These are phyloP conservation scores for Moringa oleifera DNA, from an alignment of 345 rosid species.

Conservation along the genomic window DNA sequence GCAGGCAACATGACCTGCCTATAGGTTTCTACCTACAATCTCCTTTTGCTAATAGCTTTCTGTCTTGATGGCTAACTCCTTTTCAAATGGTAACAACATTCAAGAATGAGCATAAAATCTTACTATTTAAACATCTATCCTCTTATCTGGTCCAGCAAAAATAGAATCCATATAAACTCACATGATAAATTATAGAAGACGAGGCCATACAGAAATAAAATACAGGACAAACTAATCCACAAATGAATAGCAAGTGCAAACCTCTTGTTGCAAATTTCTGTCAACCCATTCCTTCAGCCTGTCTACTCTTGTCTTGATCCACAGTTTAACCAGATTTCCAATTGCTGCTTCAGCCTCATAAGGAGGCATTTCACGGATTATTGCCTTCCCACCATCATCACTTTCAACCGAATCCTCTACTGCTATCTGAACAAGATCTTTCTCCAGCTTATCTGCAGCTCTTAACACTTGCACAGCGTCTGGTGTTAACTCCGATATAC, in stretches of 20 bases:
- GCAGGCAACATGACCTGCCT: background rate
- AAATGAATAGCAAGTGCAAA: slow-evolving; percentile 15
- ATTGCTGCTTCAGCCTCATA: slow-evolving; percentile 82
- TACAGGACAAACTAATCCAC: background rate
- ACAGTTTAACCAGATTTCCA: slow-evolving; percentile 62
- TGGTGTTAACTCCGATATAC: slow-evolving; percentile 77
- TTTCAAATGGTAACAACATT: background rate
- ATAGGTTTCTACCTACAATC: no score
- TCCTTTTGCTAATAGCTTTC: no score
- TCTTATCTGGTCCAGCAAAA: no score
- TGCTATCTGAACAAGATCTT: slow-evolving; percentile 97
- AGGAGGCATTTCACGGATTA: slow-evolving; percentile 97
- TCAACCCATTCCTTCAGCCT: slow-evolving; percentile 86
- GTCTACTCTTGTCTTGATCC: slow-evolving; percentile 80
- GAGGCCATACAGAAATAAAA: slow-evolving; percentile 2
- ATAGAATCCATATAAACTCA: no score
- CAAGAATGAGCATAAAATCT: background rate
- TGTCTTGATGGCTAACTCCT: no score
- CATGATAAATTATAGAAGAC: background rate
- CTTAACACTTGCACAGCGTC: slow-evolving; percentile 86
- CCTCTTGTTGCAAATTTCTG: slow-evolving; percentile 94
- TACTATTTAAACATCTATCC: no score
- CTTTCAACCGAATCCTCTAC: slow-evolving; percentile 93
- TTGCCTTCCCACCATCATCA: slow-evolving; percentile 97
- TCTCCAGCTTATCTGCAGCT: slow-evolving; percentile 92